These are phyloP conservation scores for Carex myosuroides DNA, from an alignment of 176 grass and related monocot species.

Conservation along the genomic window DNA sequence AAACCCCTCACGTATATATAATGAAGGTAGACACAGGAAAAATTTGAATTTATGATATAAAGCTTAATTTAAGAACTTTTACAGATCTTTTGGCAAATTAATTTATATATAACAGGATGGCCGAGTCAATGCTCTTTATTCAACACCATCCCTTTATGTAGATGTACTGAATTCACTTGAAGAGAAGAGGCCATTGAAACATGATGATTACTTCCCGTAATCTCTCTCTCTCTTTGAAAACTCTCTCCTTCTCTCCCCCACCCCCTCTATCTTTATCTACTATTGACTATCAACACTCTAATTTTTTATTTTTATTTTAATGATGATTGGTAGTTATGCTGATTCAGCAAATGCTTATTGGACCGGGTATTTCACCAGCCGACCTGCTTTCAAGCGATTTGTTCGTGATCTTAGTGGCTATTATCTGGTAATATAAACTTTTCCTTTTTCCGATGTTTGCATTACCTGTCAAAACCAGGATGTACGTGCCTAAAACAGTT, in stretches of 20 bases:
- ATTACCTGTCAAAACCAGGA: not conserved
- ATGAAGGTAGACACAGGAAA: not conserved
- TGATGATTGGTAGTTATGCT: constrained; percentile 56
- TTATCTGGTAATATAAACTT: constrained; percentile 55
- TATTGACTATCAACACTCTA: not conserved
- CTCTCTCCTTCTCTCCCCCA: not conserved
- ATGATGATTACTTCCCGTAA: constrained; percentile 89
- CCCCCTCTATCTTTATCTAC: not conserved
- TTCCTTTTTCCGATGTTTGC: not conserved
- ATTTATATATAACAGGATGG: constrained; percentile 52
- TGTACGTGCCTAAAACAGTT: not conserved
- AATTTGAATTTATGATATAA: not conserved
- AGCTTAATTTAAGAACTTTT: not conserved
- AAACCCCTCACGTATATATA: not conserved
- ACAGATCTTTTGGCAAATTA: not conserved
- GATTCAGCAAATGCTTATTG: constrained; percentile 83
- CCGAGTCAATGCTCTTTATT: constrained; percentile 78
- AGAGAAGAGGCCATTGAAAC: constrained; percentile 83
- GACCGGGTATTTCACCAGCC: constrained; percentile 91
- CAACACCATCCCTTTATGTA: constrained; percentile 84
- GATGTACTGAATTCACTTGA: constrained; percentile 78
- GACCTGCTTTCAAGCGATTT: constrained; percentile 74
- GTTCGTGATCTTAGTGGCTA: constrained; percentile 72
- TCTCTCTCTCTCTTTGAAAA: not conserved
- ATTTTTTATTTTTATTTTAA: not conserved